Percentiles rank a stretch among this genome's conserved stretches.
Evolutionary conservation across 495 filamentous ascomycete species (phyloP).

Genomic region (Lasiosphaeris hirsuta): DNA sequence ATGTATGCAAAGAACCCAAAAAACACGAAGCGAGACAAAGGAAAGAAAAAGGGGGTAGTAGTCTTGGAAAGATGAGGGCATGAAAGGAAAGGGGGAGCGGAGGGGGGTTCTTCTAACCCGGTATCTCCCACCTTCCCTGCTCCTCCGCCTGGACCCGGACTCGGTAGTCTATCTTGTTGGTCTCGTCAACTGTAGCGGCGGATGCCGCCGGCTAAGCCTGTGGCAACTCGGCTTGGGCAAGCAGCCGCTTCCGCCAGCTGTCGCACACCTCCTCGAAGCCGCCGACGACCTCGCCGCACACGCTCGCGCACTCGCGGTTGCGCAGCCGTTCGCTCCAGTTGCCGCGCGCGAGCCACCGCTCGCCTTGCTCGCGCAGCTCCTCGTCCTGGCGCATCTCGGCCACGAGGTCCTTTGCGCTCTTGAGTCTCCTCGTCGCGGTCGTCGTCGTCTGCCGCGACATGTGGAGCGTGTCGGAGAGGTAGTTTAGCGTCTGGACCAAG

Average conservation of each 20-base stretch:
- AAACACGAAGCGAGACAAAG: too few species aligned
- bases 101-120: too few species aligned
- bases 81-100: too few species aligned
- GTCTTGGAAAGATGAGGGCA: too few species aligned
- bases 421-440: constrained; percentile 69
- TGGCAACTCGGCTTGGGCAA: constrained; percentile 41
- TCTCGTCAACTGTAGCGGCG: too few species aligned
- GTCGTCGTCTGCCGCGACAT: constrained; percentile 87
- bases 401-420: constrained; percentile 73
- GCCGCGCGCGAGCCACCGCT: constrained; percentile 72
- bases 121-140: too few species aligned
- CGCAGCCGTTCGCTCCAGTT: constrained; percentile 74
- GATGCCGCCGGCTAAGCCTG: too few species aligned
- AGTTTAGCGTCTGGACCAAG: constrained; percentile 73
- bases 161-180: too few species aligned
- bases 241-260: constrained; percentile 47
- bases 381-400: constrained; percentile 78
- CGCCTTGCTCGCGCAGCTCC: constrained; percentile 75
- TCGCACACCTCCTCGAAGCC: constrained; percentile 88
- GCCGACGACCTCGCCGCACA: constrained; percentile 80
- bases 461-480: constrained; percentile 87
- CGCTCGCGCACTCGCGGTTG: constrained; percentile 71
- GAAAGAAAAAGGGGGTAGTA: too few species aligned
- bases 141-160: too few species aligned
- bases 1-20: too few species aligned